Percentiles rank a stretch among this genome's conserved stretches.
phyloP scores from a whole-genome alignment of 176 grass and related monocot genomes.

The Oryza brachyantha region DNA sequence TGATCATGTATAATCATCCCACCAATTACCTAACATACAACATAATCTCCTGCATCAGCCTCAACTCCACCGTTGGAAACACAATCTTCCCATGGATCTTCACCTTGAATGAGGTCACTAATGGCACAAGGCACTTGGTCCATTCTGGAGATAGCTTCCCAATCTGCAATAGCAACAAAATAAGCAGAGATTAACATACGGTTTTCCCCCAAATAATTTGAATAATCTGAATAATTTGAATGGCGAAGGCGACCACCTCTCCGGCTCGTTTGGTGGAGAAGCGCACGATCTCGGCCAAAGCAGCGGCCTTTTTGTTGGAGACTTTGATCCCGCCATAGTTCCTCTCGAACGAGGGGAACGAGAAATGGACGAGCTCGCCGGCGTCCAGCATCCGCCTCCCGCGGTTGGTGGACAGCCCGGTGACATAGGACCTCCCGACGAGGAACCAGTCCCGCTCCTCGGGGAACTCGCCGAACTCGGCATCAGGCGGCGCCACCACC shows the following conservation, averaged over 20 bases:
- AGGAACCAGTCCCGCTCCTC: constrained; percentile 74
- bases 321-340: constrained; percentile 31
- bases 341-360: constrained; percentile 54
- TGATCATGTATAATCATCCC: too few relatives aligned
- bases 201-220: too few relatives aligned
- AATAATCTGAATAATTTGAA: too few relatives aligned
- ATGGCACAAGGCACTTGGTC: constrained; percentile 66
- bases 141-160: constrained; percentile 70
- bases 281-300: constrained; percentile 65
- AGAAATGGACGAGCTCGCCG: constrained; percentile 76
- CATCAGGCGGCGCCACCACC: constrained; percentile 42
- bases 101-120: constrained; percentile 81
- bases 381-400: constrained; percentile 56
- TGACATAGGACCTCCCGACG: constrained; percentile 62
- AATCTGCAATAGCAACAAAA: constrained; percentile 41
- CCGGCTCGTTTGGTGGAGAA: constrained; percentile 86
- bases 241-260: constrained; percentile 59
- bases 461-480: constrained; percentile 69
- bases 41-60: constrained; percentile 71
- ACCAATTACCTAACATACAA: constrained; percentile 83
- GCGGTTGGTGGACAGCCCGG: constrained; percentile 66
- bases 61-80: constrained; percentile 45
- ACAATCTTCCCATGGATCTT: constrained; percentile 61
- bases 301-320: constrained; percentile 42
- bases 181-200: not conserved